These are phyloP conservation scores for Cryptosporidium andersoni DNA, from an alignment of 169 alveolate genomes.

Conservation along the genomic window DNA sequence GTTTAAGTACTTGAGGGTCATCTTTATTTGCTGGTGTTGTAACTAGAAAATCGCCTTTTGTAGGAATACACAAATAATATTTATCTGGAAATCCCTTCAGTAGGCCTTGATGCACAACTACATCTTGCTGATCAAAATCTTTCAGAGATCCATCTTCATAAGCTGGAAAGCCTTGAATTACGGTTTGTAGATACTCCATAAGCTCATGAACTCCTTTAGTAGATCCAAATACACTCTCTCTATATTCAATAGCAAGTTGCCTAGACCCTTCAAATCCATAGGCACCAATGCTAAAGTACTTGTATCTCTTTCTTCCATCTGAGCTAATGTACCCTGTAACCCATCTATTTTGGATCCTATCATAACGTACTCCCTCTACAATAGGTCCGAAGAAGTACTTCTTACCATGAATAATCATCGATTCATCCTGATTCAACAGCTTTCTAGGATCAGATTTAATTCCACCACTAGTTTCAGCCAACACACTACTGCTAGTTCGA, in stretches of 20 bases:
- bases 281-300: slow-evolving; percentile 70
- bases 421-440: slow-evolving; percentile 31
- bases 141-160: slow-evolving; percentile 55
- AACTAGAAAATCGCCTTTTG: slow-evolving; percentile 63
- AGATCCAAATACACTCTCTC: slow-evolving; percentile 56
- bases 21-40: slow-evolving; percentile 53
- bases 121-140: slow-evolving; percentile 50
- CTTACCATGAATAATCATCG: slow-evolving; percentile 52
- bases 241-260: slow-evolving; percentile 63
- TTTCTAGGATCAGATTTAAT: slow-evolving; percentile 39
- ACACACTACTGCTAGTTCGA: slow-evolving; percentile 21
- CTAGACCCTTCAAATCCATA: slow-evolving; percentile 70
- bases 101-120: slow-evolving; percentile 50
- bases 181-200: slow-evolving; percentile 55
- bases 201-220: slow-evolving; percentile 49
- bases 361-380: slow-evolving; percentile 65
- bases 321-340: slow-evolving; percentile 62
- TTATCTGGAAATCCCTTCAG: slow-evolving; percentile 53
- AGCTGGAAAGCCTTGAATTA: slow-evolving; percentile 66
- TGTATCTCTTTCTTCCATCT: slow-evolving; percentile 69
- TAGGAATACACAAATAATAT: slow-evolving; percentile 40
- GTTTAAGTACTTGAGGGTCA: slow-evolving; percentile 6
- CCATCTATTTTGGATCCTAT: slow-evolving; percentile 67
- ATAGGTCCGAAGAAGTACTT: slow-evolving; percentile 69
- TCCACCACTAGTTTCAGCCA: slow-evolving; percentile 2